A percentile compares a stretch with the other conserved stretches of the same genome.
Evolutionary conservation across 176 grass and related monocot species (phyloP).

Genomic region (Microstegium vimineum): DNA sequence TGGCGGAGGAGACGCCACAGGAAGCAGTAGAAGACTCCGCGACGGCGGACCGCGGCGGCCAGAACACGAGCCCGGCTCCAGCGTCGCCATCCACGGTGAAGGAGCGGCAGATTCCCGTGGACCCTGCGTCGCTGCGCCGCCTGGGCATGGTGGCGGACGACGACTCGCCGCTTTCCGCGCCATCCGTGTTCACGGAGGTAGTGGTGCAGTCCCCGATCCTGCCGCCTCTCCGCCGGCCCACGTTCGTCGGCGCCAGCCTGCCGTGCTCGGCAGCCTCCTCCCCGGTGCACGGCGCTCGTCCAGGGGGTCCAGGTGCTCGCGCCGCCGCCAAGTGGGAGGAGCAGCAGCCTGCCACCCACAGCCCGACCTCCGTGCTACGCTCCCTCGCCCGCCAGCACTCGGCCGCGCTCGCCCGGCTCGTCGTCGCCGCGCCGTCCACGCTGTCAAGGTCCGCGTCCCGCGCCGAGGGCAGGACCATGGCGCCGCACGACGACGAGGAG

Average conservation of each 20-base stretch:
- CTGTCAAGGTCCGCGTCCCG: conserved; percentile 54
- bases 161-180: conserved; percentile 51
- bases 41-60: background rate
- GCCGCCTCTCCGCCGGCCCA: conserved; percentile 46
- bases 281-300: conserved; percentile 15
- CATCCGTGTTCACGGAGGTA: conserved; percentile 59
- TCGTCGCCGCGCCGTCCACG: background rate
- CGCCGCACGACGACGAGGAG: conserved; percentile 41
- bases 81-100: conserved; percentile 40
- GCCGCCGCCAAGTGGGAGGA: conserved; percentile 21
- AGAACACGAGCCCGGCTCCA: conserved; percentile 15
- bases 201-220: conserved; percentile 41
- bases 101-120: conserved; percentile 73
- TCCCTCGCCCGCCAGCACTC: conserved; percentile 58
- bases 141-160: conserved; percentile 52
- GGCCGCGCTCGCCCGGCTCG: conserved; percentile 42
- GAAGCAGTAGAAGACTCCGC: background rate
- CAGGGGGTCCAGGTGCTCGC: background rate
- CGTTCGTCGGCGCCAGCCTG: conserved; percentile 64
- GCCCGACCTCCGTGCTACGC: conserved; percentile 6
- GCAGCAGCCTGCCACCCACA: background rate
- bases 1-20: background rate
- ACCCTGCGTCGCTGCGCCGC: conserved; percentile 61
- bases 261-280: conserved; percentile 56
- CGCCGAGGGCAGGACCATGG: conserved; percentile 53